Evolutionary conservation across 2,329 filamentous ascomycete species (phyloP).

Genomic region (Fusarium poae): DNA sequence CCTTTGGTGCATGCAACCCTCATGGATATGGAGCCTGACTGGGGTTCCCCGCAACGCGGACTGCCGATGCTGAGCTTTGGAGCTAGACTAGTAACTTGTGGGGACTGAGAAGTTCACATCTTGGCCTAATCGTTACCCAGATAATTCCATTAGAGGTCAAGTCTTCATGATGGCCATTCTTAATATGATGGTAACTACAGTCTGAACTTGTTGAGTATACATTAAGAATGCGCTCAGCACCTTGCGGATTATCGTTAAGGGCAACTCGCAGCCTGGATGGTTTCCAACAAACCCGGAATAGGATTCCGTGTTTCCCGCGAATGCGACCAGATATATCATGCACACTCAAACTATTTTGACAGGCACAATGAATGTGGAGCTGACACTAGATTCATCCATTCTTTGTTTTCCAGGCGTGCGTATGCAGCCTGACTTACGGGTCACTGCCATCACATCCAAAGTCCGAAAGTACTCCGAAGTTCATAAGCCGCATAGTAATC

Average conservation of each 20-base stretch:
- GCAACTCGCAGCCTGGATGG: background rate
- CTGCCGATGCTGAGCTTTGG: conserved; percentile 5
- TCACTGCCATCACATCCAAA: conserved; percentile 2
- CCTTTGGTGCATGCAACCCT: conserved; percentile 22
- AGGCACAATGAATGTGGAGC: conserved; percentile 12
- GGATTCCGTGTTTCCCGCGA: conserved; percentile 19
- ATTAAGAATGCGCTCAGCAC: background rate
- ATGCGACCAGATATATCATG: background rate
- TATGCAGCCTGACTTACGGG: conserved; percentile 15
- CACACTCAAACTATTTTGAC: background rate
- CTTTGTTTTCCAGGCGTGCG: conserved; percentile 10
- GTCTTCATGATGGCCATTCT: background rate
- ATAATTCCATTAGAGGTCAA: background rate
- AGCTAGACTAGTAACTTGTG: background rate
- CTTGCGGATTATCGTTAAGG: background rate
- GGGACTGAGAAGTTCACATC: background rate
- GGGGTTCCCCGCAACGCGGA: conserved; percentile 20
- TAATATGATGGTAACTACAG: background rate
- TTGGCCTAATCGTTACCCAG: background rate
- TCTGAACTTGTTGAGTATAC: too few relatives aligned
- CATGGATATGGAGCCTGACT: conserved; percentile 3
- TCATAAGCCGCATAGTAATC: background rate
- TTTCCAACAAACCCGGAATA: conserved; percentile 5
- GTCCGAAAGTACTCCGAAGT: conserved; percentile 38
- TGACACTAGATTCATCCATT: background rate